phyloP scores from a whole-genome alignment of 371 early-diverging fungal species.

The Fennellomyces sp. region DNA sequence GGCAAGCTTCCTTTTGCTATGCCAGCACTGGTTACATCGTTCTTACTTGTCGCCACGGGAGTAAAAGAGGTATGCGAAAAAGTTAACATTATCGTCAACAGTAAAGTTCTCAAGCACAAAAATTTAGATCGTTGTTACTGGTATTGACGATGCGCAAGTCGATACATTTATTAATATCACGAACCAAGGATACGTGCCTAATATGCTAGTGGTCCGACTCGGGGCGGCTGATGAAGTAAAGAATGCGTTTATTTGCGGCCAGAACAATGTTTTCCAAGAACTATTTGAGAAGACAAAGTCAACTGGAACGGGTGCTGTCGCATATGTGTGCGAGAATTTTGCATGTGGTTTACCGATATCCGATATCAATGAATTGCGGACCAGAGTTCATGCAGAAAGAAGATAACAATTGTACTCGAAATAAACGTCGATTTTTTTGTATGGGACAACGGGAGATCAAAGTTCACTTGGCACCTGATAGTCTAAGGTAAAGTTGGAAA shows the following conservation, averaged over 20 bases:
- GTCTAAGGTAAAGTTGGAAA: too few species aligned
- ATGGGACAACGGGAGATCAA: too few species aligned
- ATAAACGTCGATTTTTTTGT: too few species aligned
- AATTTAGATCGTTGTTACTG: neutral
- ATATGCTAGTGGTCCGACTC: constrained; percentile 7
- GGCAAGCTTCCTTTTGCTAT: constrained; percentile 40
- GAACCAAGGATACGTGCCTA: neutral
- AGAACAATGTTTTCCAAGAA: constrained; percentile 27
- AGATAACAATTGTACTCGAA: too few species aligned
- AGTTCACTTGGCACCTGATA: too few species aligned
- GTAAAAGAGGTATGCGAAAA: constrained; percentile 41
- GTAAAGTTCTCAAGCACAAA: too few species aligned
- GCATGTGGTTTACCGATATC: constrained; percentile 50
- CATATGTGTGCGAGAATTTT: constrained; percentile 53
- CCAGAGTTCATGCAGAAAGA: too few species aligned
- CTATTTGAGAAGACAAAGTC: constrained; percentile 15
- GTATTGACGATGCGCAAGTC: neutral
- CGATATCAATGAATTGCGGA: constrained; percentile 9
- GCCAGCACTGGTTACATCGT: constrained; percentile 41
- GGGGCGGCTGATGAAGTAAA: constrained; percentile 29
- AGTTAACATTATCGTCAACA: too few species aligned
- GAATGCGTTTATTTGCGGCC: constrained; percentile 22
- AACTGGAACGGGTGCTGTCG: neutral
- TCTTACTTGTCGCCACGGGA: constrained; percentile 35
- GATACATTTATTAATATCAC: neutral